Evolutionary conservation across 495 filamentous ascomycete genomes (phyloP), one percentile per base, ranked within the genome.

Genomic region (Penicillium desertorum): DNA sequence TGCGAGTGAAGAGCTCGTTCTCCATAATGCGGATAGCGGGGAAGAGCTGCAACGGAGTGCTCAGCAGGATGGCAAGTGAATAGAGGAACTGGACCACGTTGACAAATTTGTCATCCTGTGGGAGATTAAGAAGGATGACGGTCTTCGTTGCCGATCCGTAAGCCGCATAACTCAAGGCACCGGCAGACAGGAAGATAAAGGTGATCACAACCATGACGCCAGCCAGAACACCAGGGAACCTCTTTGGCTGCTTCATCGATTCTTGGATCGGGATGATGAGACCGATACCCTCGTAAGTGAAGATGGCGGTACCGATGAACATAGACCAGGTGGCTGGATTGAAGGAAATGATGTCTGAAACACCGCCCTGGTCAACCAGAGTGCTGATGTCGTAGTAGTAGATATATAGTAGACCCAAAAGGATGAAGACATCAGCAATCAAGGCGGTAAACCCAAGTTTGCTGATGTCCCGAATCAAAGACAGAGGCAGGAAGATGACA

Each of bases 231-330:
- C 79, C 81, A 22, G 92, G 90, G 67, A 98, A 97, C 64, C 95
- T 91, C 50, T 85, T 79, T 1, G 91, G 94, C 46, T 89, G 77
- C 66, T 84, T 87, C 94, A 98, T 98, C 3, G 92, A 94, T 66
- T 94, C 90, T 73, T 98, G 95, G 56, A 98, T 98, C 3, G 94
- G 94, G 56, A 98, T 96, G 73, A 98, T 96, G n/a, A 98, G 82
- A 19, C 94, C 94, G 61, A 98, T 92, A 19, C 94, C 94, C 67
- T 98, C 94, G 61, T 96, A 98, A 5, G 94, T 98, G 77, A 98
- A 98, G 62, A 98, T 97, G 19, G 94, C 95, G 8, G 94, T 98
- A 61, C 94, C 94, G 64, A 98, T 97, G 71, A 98, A 96, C 34
- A 98, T 83, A 0, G 92, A 96, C 94, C 94, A 98, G 64, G 88